Evolutionary conservation across 768 basidiomycete genomes (phyloP).

Genomic region (Hygrocybe punicea): DNA sequence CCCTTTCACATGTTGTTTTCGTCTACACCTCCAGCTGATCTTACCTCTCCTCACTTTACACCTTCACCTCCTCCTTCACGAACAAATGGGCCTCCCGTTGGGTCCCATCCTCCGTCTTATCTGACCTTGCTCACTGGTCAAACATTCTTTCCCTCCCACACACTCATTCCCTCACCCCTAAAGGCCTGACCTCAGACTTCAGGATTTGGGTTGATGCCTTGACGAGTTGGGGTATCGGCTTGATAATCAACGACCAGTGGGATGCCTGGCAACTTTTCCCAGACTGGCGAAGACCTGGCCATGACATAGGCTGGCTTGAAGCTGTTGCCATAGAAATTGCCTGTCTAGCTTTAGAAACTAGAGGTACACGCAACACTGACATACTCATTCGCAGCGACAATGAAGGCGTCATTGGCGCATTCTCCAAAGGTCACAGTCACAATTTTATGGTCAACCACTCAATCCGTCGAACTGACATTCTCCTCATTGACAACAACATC

Average conservation of each 20-base stretch:
- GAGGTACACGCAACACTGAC: too few species aligned
- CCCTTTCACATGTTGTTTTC: conserved; percentile 23
- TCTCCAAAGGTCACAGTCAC: too few species aligned
- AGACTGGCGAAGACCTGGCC: conserved; percentile 8
- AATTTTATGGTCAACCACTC: too few species aligned
- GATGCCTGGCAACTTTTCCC: conserved; percentile 21
- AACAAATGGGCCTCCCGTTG: conserved; percentile 3
- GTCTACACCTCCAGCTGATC: conserved; percentile 12
- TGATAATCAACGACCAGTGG: conserved; percentile 29
- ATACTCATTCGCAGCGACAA: too few species aligned
- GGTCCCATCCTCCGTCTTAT: conserved; percentile 6
- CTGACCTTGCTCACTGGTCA: conserved; percentile 10
- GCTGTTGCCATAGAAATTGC: too few species aligned
- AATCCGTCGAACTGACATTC: too few species aligned
- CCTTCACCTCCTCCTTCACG: conserved; percentile 6
- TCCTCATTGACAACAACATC: too few species aligned
- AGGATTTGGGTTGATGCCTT: conserved; percentile 32
- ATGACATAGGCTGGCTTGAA: too few species aligned
- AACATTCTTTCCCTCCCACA: conserved; percentile 10
- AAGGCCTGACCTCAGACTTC: conserved; percentile 5
- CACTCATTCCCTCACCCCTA: conserved; percentile 5
- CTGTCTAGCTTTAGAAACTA: too few species aligned
- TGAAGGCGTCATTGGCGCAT: too few species aligned
- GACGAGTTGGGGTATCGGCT: conserved; percentile 39
- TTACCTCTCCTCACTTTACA: conserved; percentile 9